phyloP scores from a whole-genome alignment of 306 rosid species.

The Malus asiatica region DNA sequence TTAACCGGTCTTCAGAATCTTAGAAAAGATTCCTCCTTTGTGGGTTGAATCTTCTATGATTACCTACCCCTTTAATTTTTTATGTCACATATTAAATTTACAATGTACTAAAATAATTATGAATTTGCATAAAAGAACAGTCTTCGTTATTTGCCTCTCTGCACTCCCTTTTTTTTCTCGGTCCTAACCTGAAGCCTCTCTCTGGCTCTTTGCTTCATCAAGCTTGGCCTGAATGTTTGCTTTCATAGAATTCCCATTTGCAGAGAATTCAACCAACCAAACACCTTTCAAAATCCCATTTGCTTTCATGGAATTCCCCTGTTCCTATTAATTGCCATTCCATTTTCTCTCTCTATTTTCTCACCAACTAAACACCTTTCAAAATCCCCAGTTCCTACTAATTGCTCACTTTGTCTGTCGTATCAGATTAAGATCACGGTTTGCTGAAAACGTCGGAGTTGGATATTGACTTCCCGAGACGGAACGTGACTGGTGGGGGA shows the following conservation, averaged over 20 bases:
- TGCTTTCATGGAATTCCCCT: background rate
- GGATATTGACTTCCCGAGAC: background rate
- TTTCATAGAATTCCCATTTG: constrained; percentile 58
- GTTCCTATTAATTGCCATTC: background rate
- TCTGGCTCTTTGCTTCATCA: constrained; percentile 54
- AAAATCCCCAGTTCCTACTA: background rate
- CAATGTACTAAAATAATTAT: too few species aligned
- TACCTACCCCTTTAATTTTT: too few species aligned
- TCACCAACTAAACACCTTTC: background rate
- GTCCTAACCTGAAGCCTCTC: too few species aligned
- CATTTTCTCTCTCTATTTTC: background rate
- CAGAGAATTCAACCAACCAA: constrained; percentile 32
- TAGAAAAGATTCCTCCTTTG: too few species aligned
- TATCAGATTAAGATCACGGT: background rate
- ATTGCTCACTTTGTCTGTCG: constrained; percentile 1
- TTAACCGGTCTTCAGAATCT: too few species aligned
- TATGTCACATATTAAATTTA: too few species aligned
- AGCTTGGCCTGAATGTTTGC: constrained; percentile 69
- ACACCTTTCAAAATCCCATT: background rate
- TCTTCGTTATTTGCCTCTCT: too few species aligned
- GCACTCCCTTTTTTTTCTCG: too few species aligned
- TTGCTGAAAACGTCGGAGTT: background rate
- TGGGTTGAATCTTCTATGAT: too few species aligned
- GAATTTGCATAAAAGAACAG: too few species aligned
- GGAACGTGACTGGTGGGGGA: background rate